Percentiles rank a stretch among this genome's conserved stretches.
Evolutionary conservation across 169 alveolate genomes (phyloP).

Genomic region (Theileria equi): DNA sequence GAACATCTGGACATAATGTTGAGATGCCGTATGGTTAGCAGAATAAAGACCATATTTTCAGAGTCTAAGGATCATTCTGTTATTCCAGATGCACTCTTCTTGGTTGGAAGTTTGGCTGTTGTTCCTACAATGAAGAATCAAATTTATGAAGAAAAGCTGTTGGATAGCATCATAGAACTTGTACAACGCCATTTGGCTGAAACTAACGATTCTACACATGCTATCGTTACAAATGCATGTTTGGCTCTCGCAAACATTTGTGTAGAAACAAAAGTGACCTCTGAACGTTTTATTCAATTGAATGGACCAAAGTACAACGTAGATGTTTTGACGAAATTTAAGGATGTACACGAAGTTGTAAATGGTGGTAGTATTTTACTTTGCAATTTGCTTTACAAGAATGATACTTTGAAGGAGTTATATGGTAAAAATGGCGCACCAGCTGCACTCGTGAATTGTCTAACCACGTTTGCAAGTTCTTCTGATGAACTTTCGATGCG

Average conservation of each 20-base stretch:
- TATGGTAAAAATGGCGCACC: slow-evolving; percentile 86
- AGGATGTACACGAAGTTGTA: slow-evolving; percentile 79
- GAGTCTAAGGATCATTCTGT: slow-evolving; percentile 60
- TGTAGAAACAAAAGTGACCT: slow-evolving; percentile 79
- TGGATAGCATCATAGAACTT: slow-evolving; percentile 68
- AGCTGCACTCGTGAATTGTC: slow-evolving; percentile 82
- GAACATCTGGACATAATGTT: slow-evolving; percentile 74
- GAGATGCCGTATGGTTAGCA: slow-evolving; percentile 68
- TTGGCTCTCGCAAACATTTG: slow-evolving; percentile 87
- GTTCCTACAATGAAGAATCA: slow-evolving; percentile 75
- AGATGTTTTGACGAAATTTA: slow-evolving; percentile 69
- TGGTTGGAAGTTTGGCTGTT: slow-evolving; percentile 81
- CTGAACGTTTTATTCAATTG: slow-evolving; percentile 73
- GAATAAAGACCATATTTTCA: slow-evolving; percentile 44
- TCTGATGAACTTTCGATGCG: slow-evolving; percentile 77
- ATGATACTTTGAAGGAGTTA: slow-evolving; percentile 78
- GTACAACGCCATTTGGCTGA: slow-evolving; percentile 63
- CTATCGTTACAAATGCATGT: slow-evolving; percentile 83
- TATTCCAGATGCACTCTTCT: slow-evolving; percentile 82
- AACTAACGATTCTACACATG: slow-evolving; percentile 66
- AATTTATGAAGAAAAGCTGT: slow-evolving; percentile 74
- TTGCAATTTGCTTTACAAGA: slow-evolving; percentile 83
- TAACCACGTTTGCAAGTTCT: slow-evolving; percentile 73
- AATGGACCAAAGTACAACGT: slow-evolving; percentile 86
- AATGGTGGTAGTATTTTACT: slow-evolving; percentile 85